These are phyloP conservation scores for Verticillium tricorpus DNA, from an alignment of 2,329 filamentous ascomycete genomes.

Conservation along the genomic window DNA sequence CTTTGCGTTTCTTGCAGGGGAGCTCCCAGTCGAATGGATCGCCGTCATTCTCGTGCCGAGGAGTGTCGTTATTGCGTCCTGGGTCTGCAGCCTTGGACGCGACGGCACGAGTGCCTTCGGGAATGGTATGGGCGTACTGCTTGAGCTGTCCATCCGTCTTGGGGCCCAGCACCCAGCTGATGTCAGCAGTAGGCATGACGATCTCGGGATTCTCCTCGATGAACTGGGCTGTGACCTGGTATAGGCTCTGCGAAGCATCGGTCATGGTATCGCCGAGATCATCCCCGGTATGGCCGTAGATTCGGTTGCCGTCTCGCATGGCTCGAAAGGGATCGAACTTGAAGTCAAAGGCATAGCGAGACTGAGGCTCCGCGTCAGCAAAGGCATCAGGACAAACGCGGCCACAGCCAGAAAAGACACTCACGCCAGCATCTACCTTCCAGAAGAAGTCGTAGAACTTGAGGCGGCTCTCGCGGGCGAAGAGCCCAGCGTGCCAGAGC, in stretches of 20 bases:
- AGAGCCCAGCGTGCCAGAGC: slow-evolving; percentile 78
- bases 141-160: slow-evolving; percentile 13
- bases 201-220: slow-evolving; percentile 38
- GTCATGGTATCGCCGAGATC: slow-evolving; percentile 39
- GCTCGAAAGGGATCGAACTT: slow-evolving; percentile 83
- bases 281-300: slow-evolving; percentile 61
- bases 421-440: slow-evolving; percentile 56
- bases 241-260: slow-evolving; percentile 37
- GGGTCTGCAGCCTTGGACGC: slow-evolving; percentile 3
- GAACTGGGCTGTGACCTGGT: slow-evolving; percentile 40
- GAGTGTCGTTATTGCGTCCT: background rate
- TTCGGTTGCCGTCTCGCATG: slow-evolving; percentile 80
- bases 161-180: slow-evolving; percentile 38
- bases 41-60: background rate
- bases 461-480: slow-evolving; percentile 73
- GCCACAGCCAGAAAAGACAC: slow-evolving; percentile 15
- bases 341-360: slow-evolving; percentile 54
- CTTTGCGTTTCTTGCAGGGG: background rate
- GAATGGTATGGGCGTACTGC: slow-evolving; percentile 9
- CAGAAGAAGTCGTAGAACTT: slow-evolving; percentile 56
- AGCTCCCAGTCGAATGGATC: background rate
- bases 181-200: slow-evolving; percentile 41
- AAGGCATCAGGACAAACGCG: slow-evolving; percentile 6
- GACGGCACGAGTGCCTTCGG: background rate
- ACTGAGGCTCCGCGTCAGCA: slow-evolving; percentile 28